A percentile compares a stretch with the other conserved stretches of the same genome.
Evolutionary conservation across 208 protist species (phyloP).

Genomic region (Trypanosoma boissoni): DNA sequence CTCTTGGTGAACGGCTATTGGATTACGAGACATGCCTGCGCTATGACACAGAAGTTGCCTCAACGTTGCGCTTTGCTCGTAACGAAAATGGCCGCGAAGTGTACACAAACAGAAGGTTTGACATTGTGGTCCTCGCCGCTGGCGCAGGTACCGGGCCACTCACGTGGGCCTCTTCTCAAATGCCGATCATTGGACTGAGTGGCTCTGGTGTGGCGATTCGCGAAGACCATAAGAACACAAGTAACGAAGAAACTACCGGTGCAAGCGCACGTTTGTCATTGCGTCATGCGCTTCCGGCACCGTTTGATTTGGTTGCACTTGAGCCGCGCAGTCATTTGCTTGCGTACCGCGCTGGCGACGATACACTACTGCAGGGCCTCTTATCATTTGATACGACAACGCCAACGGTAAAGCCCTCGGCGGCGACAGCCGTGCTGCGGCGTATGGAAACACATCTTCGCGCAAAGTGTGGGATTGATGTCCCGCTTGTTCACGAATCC

Average conservation of each 20-base stretch:
- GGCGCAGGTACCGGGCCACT: slow-evolving; percentile 53
- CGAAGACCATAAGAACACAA: neutral
- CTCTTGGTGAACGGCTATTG: slow-evolving; percentile 48
- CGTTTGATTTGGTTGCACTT: slow-evolving; percentile 16
- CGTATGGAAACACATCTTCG: slow-evolving; percentile 63
- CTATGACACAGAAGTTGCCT: slow-evolving; percentile 58
- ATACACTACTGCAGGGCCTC: slow-evolving; percentile 41
- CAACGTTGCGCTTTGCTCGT: slow-evolving; percentile 50
- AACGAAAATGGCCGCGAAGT: slow-evolving; percentile 17
- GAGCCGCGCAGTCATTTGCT: slow-evolving; percentile 13
- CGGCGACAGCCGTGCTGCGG: slow-evolving; percentile 21
- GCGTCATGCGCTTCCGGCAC: neutral
- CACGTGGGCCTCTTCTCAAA: slow-evolving; percentile 47
- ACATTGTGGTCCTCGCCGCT: slow-evolving; percentile 77
- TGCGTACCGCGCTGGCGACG: slow-evolving; percentile 10
- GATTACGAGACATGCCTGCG: slow-evolving; percentile 51
- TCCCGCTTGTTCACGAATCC: slow-evolving; percentile 31
- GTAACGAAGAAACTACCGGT: neutral
- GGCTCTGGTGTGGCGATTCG: slow-evolving; percentile 31
- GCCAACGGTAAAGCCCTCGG: slow-evolving; percentile 11
- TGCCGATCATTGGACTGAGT: slow-evolving; percentile 68
- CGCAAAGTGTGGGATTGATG: slow-evolving; percentile 34
- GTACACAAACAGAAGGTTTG: slow-evolving; percentile 35
- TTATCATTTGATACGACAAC: slow-evolving; percentile 52
- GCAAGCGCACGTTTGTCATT: slow-evolving; percentile 1